Conservation (phyloP, 306 rosid species). For the Sesbania bispinosa region DNA sequence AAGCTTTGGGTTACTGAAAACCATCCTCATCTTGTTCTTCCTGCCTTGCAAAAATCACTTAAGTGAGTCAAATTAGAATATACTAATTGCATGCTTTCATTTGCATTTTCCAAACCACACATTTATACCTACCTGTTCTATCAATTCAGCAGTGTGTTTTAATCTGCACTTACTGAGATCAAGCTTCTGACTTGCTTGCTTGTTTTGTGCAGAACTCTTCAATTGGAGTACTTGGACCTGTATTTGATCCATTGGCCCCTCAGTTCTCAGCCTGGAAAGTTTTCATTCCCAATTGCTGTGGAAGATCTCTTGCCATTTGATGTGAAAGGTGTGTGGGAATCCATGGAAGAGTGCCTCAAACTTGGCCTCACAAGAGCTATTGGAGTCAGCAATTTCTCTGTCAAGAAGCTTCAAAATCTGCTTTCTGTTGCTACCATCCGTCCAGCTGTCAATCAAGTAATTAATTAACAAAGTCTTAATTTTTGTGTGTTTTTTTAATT, state of each 20-base stretch:
- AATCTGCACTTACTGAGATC: not conserved
- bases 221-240: constrained; percentile 46
- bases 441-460: constrained; percentile 44
- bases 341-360: constrained; percentile 41
- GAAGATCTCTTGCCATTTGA: constrained; percentile 44
- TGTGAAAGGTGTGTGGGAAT: constrained; percentile 50
- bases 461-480: too few species aligned
- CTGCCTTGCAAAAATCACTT: constrained; percentile 38
- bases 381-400: constrained; percentile 59
- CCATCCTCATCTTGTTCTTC: constrained; percentile 38
- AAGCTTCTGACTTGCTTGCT: not conserved
- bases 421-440: constrained; percentile 29
- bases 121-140: too few species aligned
- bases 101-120: too few species aligned
- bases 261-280: constrained; percentile 35
- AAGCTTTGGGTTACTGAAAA: constrained; percentile 46
- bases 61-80: not conserved
- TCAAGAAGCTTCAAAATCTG: constrained; percentile 39
- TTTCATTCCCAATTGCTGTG: constrained; percentile 27
- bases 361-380: constrained; percentile 48
- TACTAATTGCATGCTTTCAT: too few species aligned
- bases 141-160: too few species aligned
- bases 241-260: constrained; percentile 53
- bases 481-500: too few species aligned
- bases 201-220: constrained; percentile 35